Evolutionary conservation across 2,329 filamentous ascomycete species (phyloP).

Genomic region (Xylaria sp.): DNA sequence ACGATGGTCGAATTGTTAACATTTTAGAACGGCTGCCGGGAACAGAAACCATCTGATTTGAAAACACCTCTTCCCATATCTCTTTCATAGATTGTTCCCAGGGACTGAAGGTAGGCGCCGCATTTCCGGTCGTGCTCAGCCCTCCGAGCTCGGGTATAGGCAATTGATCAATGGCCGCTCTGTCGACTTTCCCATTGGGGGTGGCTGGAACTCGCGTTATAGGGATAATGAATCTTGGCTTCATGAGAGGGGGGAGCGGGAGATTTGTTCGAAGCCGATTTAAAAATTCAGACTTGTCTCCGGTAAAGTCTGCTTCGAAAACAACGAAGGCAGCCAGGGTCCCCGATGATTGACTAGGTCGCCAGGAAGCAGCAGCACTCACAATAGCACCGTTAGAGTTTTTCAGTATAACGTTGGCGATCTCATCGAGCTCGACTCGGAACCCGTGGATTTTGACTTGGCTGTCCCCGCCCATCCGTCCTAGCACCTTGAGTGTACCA

Average conservation of each 20-base stretch:
- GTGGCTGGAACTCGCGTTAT: constrained; percentile 14
- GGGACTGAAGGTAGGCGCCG: too few species aligned
- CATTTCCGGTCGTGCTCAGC: too few species aligned
- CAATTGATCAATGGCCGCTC: constrained; percentile 27
- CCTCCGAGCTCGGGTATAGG: constrained; percentile 8
- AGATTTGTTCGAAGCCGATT: background rate
- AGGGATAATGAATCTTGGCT: background rate
- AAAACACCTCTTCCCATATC: constrained; percentile 27
- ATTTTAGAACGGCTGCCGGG: too few species aligned
- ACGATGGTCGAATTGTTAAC: constrained; percentile 3
- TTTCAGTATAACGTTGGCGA: constrained; percentile 17
- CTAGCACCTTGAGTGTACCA: constrained; percentile 42
- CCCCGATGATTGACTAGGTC: background rate
- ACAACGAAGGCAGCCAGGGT: constrained; percentile 9
- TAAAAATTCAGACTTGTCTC: background rate
- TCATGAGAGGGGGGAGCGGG: background rate
- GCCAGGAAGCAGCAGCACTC: background rate
- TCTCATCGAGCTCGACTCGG: background rate
- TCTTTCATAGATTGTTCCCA: constrained; percentile 17
- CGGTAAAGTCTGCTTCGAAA: background rate
- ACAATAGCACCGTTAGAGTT: background rate
- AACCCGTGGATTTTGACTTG: constrained; percentile 47
- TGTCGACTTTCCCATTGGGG: constrained; percentile 9
- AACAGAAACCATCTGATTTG: too few species aligned
- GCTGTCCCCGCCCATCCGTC: constrained; percentile 46